phyloP scores from a whole-genome alignment of 2,329 filamentous ascomycete species.

The Herpotrichia juniperi region DNA sequence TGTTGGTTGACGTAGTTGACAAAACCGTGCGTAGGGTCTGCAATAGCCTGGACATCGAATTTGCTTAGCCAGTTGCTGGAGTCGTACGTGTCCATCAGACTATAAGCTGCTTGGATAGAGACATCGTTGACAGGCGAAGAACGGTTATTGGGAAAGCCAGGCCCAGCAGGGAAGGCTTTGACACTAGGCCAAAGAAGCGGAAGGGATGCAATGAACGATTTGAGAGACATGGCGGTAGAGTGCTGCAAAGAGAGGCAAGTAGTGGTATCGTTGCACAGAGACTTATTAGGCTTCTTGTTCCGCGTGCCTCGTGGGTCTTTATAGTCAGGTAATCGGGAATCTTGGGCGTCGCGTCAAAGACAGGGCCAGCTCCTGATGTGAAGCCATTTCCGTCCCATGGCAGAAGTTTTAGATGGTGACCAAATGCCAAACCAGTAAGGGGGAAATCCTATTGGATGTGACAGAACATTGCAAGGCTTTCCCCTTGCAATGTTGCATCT shows the following conservation, averaged over 20 bases:
- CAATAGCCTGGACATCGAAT: conserved; percentile 43
- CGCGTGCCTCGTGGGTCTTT: conserved; percentile 10
- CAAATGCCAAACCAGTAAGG: background rate
- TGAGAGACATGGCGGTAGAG: conserved; percentile 16
- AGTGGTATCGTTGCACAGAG: conserved; percentile 11
- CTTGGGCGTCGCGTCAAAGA: background rate
- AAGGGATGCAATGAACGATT: conserved; percentile 14
- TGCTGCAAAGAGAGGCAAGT: conserved; percentile 7
- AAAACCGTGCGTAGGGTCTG: conserved; percentile 46
- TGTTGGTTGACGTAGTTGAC: conserved; percentile 44
- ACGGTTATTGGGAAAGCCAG: conserved; percentile 30
- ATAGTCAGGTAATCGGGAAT: conserved; percentile 9
- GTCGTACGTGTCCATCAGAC: conserved; percentile 44
- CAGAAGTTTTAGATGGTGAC: background rate
- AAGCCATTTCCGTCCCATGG: background rate
- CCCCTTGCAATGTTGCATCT: conserved; percentile 28
- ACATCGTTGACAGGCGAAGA: conserved; percentile 20
- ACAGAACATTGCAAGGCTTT: conserved; percentile 19
- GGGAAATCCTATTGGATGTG: conserved; percentile 21
- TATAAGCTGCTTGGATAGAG: conserved; percentile 26
- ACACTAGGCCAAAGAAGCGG: conserved; percentile 27
- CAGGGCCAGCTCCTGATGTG: conserved; percentile 4
- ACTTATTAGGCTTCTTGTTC: background rate
- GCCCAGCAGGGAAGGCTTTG: conserved; percentile 20
- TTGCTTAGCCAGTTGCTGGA: conserved; percentile 46